phyloP scores from a whole-genome alignment of 257 asterid species.

The Solanum chmielewskii region DNA sequence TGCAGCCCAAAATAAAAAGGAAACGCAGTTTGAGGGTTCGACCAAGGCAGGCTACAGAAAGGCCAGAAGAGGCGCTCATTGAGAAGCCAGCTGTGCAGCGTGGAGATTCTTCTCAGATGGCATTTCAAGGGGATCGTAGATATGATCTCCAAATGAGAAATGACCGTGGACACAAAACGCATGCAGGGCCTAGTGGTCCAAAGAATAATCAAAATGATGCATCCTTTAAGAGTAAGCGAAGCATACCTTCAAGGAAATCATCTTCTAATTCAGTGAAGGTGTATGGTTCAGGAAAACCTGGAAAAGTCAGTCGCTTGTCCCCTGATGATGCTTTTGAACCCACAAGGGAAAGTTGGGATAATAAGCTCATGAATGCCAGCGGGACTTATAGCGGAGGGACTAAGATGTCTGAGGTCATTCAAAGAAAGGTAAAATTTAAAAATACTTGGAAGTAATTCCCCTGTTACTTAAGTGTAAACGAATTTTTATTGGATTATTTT shows the following conservation, averaged over 20 bases:
- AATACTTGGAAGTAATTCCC: not conserved
- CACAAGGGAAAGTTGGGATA: slow-evolving; percentile 41
- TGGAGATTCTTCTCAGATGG: slow-evolving; percentile 49
- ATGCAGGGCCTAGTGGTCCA: slow-evolving; percentile 37
- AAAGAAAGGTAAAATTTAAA: slow-evolving; percentile 73
- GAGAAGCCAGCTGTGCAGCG: slow-evolving; percentile 53
- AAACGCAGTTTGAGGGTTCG: slow-evolving; percentile 87
- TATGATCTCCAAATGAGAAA: slow-evolving; percentile 42
- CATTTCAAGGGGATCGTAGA: slow-evolving; percentile 52
- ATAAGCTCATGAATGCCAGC: slow-evolving; percentile 29
- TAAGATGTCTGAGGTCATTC: slow-evolving; percentile 69
- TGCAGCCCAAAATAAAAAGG: slow-evolving; percentile 88
- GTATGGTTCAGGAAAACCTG: slow-evolving; percentile 46
- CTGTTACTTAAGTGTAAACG: not conserved
- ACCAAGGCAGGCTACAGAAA: slow-evolving; percentile 60
- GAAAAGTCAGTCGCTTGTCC: slow-evolving; percentile 26
- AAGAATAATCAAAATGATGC: slow-evolving; percentile 45
- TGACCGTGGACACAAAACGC: slow-evolving; percentile 37
- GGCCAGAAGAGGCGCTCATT: slow-evolving; percentile 44
- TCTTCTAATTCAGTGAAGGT: slow-evolving; percentile 21
- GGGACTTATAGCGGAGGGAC: slow-evolving; percentile 42
- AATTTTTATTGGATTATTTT: not conserved
- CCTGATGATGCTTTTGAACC: slow-evolving; percentile 48
- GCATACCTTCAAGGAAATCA: slow-evolving; percentile 39
- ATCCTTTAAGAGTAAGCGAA: slow-evolving; percentile 43